Evolutionary conservation across 176 grass and related monocot genomes (phyloP), one percentile per base, ranked within the genome.

Genomic region (Cenchrus purpureus): DNA sequence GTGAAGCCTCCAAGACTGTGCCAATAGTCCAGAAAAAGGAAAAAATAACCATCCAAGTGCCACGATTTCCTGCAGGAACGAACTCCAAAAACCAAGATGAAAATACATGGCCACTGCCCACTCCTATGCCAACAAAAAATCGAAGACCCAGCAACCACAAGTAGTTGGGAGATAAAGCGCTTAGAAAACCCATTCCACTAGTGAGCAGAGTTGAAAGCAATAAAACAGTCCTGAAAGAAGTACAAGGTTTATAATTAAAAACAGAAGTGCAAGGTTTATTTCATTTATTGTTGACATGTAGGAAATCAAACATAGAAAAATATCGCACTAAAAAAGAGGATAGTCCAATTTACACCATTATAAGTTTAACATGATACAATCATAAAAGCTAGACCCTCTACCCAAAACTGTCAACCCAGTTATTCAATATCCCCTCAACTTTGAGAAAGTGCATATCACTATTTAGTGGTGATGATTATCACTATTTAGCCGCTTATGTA

Each of bases 1-100:
- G 82, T 79, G 85, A 89, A 80, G 87, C 93, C 85, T 95, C 87
- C 79, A 92, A 77, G 20, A 95, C 48, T 8, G 90, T 92, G 52
- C 93, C 93, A 66, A 92, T 8, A 68, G 90, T 92, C 93, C 93
- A 95, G 31, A 90, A 95, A 68, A 55, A 65, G 19, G 74, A 28
- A 65, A 92, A 90, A 54, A 86, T 10, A 67, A 90, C 76, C 64
- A 92, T 88, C 79, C 90, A 95, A 65, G 68, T 85, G 70, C 90
- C 93, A 56, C 93, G 87, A 80, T 90, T 90, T 76, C 65, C 74
- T 73, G 82, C 55, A 80, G 93, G 90, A 88, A 95, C 80, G 12
- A 95, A 95, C 70, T 95, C 93, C 67, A 95, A 79, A 83, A 95
- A 95, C 93, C 93, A 95, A 86, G 93, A 90, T 54, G 74, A 42